Evolutionary conservation across 2,329 filamentous ascomycete genomes (phyloP).

Genomic region (Stagonosporopsis rhizophila): DNA sequence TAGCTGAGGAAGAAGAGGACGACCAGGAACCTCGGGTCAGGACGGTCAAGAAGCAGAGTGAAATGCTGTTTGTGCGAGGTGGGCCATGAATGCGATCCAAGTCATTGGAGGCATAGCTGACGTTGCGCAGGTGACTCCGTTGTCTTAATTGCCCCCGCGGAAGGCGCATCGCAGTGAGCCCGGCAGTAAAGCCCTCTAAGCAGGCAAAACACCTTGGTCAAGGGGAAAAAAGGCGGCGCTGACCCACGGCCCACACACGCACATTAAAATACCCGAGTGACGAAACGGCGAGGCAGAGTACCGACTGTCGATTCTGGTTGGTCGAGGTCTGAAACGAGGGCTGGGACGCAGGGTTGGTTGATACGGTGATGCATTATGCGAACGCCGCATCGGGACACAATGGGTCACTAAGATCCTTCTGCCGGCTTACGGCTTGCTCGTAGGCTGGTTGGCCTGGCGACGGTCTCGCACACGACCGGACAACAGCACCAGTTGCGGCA

Average conservation of each 20-base stretch:
- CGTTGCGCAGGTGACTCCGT: slow-evolving; percentile 55
- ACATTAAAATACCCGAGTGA: slow-evolving; percentile 33
- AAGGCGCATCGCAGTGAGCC: slow-evolving; percentile 39
- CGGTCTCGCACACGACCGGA: background rate
- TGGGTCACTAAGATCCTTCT: slow-evolving; percentile 9
- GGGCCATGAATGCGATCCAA: slow-evolving; percentile 22
- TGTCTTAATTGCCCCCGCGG: slow-evolving; percentile 56
- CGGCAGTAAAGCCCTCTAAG: slow-evolving; percentile 5
- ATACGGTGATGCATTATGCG: slow-evolving; percentile 11
- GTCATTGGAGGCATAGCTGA: background rate
- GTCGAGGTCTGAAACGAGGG: slow-evolving; percentile 3
- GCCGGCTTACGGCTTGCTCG: background rate
- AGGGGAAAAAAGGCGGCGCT: slow-evolving; percentile 2
- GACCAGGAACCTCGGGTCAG: slow-evolving; percentile 65
- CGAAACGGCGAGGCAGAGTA: slow-evolving; percentile 3
- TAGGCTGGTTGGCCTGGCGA: slow-evolving; percentile 14
- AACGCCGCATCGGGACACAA: slow-evolving; percentile 6
- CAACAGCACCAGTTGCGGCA: background rate
- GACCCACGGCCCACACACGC: slow-evolving; percentile 3
- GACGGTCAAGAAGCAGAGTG: slow-evolving; percentile 95
- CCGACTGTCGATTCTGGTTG: slow-evolving; percentile 1
- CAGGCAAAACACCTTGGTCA: slow-evolving; percentile 13
- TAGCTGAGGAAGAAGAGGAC: slow-evolving; percentile 87
- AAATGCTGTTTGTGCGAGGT: slow-evolving; percentile 99
- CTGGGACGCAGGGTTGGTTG: slow-evolving; percentile 7